phyloP scores from a whole-genome alignment of 805 yeast genomes.

The Vanderwaltozyma tropicalis region DNA sequence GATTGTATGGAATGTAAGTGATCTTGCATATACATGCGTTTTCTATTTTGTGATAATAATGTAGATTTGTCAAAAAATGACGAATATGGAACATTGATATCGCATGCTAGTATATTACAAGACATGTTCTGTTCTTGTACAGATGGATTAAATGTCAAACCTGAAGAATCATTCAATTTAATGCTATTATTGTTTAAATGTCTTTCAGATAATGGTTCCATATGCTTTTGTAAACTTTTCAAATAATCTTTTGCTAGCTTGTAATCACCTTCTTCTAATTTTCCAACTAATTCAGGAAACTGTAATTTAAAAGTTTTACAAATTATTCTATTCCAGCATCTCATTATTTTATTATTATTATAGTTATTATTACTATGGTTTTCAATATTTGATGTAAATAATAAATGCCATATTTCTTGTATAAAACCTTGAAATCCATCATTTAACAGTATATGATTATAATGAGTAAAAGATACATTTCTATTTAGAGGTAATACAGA shows the following conservation, averaged over 20 bases:
- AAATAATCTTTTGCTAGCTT: constrained; percentile 9
- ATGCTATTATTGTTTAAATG: no score
- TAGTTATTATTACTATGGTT: no score
- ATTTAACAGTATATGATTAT: constrained; percentile 8
- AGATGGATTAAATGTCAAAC: no score
- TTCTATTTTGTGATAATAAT: no score
- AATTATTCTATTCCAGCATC: constrained; percentile 26
- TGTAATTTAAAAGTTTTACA: constrained; percentile 17
- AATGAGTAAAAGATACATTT: constrained; percentile 19
- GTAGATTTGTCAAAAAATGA: not conserved
- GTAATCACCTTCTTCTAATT: constrained; percentile 19
- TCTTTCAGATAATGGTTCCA: no score
- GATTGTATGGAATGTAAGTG: not conserved
- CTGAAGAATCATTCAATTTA: no score
- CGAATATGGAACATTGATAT: not conserved
- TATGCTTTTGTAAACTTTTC: not conserved
- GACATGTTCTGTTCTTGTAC: not conserved
- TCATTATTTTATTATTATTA: constrained; percentile 1
- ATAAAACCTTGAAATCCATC: constrained; percentile 17
- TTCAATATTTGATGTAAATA: constrained; percentile 6
- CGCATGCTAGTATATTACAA: not conserved
- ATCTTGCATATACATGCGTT: not conserved
- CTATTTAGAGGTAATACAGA: constrained; percentile 18
- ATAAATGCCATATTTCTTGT: constrained; percentile 12
- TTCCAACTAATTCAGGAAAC: constrained; percentile 24